Percentiles rank a stretch among this genome's conserved stretches.
phyloP scores from a whole-genome alignment of 371 early-diverging fungal genomes.

The Rhizopus delemar region DNA sequence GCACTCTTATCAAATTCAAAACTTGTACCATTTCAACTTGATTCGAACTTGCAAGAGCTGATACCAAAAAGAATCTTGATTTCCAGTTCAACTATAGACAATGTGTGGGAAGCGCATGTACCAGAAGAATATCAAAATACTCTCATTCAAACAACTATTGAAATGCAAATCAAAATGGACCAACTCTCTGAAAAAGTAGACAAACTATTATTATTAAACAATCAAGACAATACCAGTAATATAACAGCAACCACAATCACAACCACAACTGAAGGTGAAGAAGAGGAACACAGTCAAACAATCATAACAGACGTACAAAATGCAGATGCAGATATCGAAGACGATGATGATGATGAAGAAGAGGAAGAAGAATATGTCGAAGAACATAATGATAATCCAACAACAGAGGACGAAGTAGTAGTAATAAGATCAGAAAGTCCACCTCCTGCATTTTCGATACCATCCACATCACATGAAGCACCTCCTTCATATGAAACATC shows the following conservation, averaged over 20 bases:
- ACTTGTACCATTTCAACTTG: conserved; percentile 40
- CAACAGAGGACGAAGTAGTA: neutral
- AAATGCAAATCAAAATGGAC: conserved; percentile 37
- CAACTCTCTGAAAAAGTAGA: conserved; percentile 29
- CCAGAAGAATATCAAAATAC: conserved; percentile 18
- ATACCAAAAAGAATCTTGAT: conserved; percentile 37
- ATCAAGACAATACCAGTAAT: neutral
- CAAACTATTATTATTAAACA: conserved; percentile 8
- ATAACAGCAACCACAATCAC: neutral
- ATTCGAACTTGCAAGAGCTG: conserved; percentile 27
- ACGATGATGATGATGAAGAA: conserved; percentile 7
- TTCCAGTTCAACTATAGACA: conserved; percentile 6
- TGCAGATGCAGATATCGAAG: conserved; percentile 9
- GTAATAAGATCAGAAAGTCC: conserved; percentile 22
- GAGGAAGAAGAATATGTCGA: too few relatives aligned
- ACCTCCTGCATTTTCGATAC: conserved; percentile 33
- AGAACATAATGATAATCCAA: conserved; percentile 1
- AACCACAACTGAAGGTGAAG: neutral
- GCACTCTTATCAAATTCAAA: conserved; percentile 38
- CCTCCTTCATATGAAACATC: conserved; percentile 56
- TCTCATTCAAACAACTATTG: conserved; percentile 10
- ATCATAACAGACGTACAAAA: neutral
- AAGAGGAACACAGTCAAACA: neutral
- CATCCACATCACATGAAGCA: conserved; percentile 24
- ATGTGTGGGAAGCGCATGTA: conserved; percentile 40